Evolutionary conservation across 345 rosid species (phyloP).

Genomic region (Rhizophora apiculata): DNA sequence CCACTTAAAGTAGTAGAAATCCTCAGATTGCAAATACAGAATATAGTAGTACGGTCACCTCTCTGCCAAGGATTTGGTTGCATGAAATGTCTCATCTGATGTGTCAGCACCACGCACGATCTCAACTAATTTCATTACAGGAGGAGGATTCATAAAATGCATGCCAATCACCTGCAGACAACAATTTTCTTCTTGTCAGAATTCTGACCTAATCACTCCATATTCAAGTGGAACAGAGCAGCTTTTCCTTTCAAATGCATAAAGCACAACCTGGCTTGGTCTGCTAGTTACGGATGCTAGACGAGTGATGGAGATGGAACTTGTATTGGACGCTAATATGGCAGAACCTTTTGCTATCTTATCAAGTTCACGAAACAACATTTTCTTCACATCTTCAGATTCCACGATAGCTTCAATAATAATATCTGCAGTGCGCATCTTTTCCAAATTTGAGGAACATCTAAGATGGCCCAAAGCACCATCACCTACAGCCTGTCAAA

Average conservation of each 20-base stretch:
- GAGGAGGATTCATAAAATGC: slow-evolving; percentile 99
- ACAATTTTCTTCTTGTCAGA: slow-evolving; percentile 11
- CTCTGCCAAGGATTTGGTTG: slow-evolving; percentile 67
- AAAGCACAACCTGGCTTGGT: slow-evolving; percentile 56
- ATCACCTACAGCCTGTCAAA: slow-evolving; percentile 44
- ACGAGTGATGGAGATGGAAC: slow-evolving; percentile 88
- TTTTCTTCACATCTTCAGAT: slow-evolving; percentile 75
- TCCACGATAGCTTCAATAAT: slow-evolving; percentile 84
- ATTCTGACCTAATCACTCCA: not conserved
- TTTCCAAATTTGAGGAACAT: slow-evolving; percentile 56
- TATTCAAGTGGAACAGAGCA: not conserved
- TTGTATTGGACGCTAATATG: slow-evolving; percentile 85
- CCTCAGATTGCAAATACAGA: not conserved
- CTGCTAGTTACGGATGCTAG: slow-evolving; percentile 71
- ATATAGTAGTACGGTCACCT: slow-evolving; percentile 37
- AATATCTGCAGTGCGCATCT: slow-evolving; percentile 55
- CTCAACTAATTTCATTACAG: slow-evolving; percentile 90
- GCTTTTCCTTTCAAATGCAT: not conserved
- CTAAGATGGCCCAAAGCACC: slow-evolving; percentile 61
- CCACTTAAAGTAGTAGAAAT: not conserved
- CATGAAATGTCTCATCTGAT: slow-evolving; percentile 62
- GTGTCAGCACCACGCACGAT: slow-evolving; percentile 83
- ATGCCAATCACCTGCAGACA: slow-evolving; percentile 73
- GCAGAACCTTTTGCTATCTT: slow-evolving; percentile 57
- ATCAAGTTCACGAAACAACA: slow-evolving; percentile 57